Evolutionary conservation across 1,139 yeast species (phyloP), one percentile per base, ranked within the genome.

Genomic region (Yamadazyma aaseri): DNA sequence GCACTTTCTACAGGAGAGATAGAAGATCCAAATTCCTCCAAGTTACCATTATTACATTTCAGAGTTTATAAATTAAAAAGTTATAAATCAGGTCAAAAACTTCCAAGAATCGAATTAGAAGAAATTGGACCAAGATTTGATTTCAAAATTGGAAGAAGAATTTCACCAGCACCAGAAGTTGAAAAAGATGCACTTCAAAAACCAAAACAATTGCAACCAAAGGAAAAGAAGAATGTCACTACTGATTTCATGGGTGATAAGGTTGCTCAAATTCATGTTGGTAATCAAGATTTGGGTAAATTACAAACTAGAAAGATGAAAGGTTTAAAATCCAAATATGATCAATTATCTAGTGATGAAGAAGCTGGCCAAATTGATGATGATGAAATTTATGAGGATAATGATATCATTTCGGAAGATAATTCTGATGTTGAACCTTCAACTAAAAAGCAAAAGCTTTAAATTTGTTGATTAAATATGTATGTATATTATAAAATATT

Each of bases 251-350:
- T 92, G 85, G 99, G 99, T 67, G 98, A 92, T 63, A 89, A 92
- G 79, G 77, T 92, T 45, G 99, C 97, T 47, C 86, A 92, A 65
- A 79, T 92, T 51, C 98, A 92, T 59, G 84, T 92, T 62, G 97
- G 96, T 63, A 83, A 83, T 61, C 99, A 92, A 71, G 97, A 92
- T 59, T 72, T 94, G 59, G 73, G 77, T 56, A 83, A 82, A 60
- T 65, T 92, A 58, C 98, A 92, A 65, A 90, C 98, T 9, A 81
- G 98, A 68, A 92, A 92, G 79, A 86, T 92, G 96, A 94, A 94
- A 75, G 99, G 98, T 57, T 74, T 92, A 56, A 94, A 94, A 69
- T 72, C 87, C 38, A 81, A 75, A 58, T 89, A 71, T 49, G 96
- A 87, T 55, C 96, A 87, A 61, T 60, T 55, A 27, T 64, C 65